Evolutionary conservation across 306 rosid species (phyloP).

Genomic region (Adenanthera pavonina): DNA sequence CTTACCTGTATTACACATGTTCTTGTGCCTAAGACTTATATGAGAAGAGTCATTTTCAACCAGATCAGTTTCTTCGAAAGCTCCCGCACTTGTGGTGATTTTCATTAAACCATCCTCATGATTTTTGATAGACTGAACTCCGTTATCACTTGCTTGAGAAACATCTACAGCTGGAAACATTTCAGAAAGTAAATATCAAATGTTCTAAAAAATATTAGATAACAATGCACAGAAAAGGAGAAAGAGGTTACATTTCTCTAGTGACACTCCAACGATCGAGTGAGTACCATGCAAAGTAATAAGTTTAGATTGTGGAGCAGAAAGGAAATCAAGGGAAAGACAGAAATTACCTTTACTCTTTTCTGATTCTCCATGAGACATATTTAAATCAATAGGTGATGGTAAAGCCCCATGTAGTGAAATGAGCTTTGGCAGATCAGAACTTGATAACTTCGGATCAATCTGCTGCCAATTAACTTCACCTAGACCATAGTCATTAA

Average conservation of each 20-base stretch:
- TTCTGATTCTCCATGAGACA: conserved; percentile 37
- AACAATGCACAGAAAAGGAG: conserved; percentile 10
- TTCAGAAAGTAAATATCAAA: conserved; percentile 38
- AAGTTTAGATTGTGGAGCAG: not conserved
- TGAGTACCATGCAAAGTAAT: conserved; percentile 34
- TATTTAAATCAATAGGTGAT: conserved; percentile 41
- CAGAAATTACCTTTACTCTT: conserved; percentile 33
- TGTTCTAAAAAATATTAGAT: not conserved
- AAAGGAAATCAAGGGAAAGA: conserved; percentile 37
- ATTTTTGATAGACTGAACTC: conserved; percentile 37
- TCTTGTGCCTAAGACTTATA: conserved; percentile 38
- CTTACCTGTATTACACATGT: conserved; percentile 33
- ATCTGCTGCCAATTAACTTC: conserved; percentile 46
- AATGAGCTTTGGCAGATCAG: conserved; percentile 51
- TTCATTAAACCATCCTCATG: conserved; percentile 37
- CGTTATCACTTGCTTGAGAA: conserved; percentile 45
- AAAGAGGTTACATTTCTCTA: conserved; percentile 47
- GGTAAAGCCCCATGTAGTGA: conserved; percentile 47
- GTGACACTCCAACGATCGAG: conserved; percentile 33
- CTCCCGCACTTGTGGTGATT: conserved; percentile 33
- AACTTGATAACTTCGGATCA: conserved; percentile 43
- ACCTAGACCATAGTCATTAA: conserved; percentile 32
- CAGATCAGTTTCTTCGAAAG: conserved; percentile 41
- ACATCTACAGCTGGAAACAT: conserved; percentile 48
- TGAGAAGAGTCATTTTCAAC: conserved; percentile 39